These are phyloP conservation scores for Coniella lustricola DNA, from an alignment of 2,329 filamentous ascomycete genomes.

Conservation along the genomic window DNA sequence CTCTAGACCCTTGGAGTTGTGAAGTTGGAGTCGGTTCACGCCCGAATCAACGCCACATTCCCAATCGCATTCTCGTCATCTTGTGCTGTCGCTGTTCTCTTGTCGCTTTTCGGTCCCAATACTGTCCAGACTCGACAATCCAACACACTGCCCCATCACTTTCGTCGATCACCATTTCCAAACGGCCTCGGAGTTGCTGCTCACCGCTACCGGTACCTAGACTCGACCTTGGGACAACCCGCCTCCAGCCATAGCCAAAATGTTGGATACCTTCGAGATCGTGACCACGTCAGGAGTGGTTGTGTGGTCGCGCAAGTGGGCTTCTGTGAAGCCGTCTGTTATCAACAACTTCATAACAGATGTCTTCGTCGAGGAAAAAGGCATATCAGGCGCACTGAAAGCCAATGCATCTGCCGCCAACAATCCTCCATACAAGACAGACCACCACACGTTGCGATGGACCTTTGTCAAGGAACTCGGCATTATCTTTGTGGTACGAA, in stretches of 20 bases:
- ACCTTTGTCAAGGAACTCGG: constrained; percentile 86
- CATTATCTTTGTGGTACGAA: constrained; percentile 82
- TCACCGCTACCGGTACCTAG: neutral
- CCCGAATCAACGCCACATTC: neutral
- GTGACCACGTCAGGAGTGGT: constrained; percentile 94
- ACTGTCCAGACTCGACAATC: neutral
- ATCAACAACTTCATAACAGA: constrained; percentile 94
- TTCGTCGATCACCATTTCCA: neutral
- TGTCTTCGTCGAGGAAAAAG: constrained; percentile 94
- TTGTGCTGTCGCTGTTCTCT: neutral
- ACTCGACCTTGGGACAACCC: neutral
- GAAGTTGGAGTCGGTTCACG: neutral
- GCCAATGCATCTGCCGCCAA: constrained; percentile 51
- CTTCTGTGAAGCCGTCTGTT: constrained; percentile 69
- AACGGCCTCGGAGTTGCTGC: neutral
- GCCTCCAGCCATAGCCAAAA: constrained; percentile 31
- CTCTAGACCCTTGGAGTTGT: neutral
- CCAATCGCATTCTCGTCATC: neutral
- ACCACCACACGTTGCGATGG: constrained; percentile 94
- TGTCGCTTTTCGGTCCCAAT: neutral
- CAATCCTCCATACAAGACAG: constrained; percentile 75
- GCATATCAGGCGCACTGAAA: constrained; percentile 52
- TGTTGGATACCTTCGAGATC: constrained; percentile 97
- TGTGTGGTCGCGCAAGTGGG: constrained; percentile 87
- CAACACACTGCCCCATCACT: neutral